Conservation (phyloP, 306 rosid species). For the Acmispon strigosus region DNA sequence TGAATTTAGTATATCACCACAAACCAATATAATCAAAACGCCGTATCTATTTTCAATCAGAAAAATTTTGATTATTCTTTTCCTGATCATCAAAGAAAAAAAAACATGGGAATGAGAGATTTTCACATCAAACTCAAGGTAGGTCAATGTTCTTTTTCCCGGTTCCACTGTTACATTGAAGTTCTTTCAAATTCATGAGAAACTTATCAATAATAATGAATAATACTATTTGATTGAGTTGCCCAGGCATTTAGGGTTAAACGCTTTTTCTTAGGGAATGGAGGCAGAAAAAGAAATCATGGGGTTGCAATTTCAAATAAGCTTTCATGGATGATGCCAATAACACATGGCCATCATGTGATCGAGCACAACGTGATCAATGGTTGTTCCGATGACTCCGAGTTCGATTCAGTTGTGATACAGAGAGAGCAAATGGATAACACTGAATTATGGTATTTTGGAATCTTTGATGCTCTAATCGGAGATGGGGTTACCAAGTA, state of each 20-base stretch:
- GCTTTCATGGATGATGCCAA: slow-evolving; percentile 75
- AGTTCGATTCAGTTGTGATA: slow-evolving; percentile 51
- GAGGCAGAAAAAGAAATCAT: slow-evolving; percentile 25
- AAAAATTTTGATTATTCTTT: too few species aligned
- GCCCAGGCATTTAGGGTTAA: slow-evolving; percentile 44
- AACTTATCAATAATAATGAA: background rate
- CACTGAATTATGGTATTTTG: slow-evolving; percentile 65
- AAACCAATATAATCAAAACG: too few species aligned
- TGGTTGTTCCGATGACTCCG: slow-evolving; percentile 26
- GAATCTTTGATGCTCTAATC: slow-evolving; percentile 55
- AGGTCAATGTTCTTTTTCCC: background rate
- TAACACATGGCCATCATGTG: slow-evolving; percentile 64
- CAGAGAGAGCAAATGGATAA: slow-evolving; percentile 61
- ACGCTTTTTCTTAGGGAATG: slow-evolving; percentile 24
- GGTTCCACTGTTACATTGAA: background rate
- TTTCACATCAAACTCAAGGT: slow-evolving; percentile 40
- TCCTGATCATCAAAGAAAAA: background rate
- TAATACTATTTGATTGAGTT: background rate
- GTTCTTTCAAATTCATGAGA: background rate
- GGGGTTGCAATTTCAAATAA: slow-evolving; percentile 12
- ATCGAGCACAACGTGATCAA: slow-evolving; percentile 18
- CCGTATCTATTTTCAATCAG: too few species aligned
- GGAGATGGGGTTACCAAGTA: slow-evolving; percentile 60
- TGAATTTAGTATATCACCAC: background rate
- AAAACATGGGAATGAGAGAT: slow-evolving; percentile 33